Percentiles rank a stretch among this genome's conserved stretches.
phyloP scores from a whole-genome alignment of 805 yeast genomes.

The Brettanomyces sp. region DNA sequence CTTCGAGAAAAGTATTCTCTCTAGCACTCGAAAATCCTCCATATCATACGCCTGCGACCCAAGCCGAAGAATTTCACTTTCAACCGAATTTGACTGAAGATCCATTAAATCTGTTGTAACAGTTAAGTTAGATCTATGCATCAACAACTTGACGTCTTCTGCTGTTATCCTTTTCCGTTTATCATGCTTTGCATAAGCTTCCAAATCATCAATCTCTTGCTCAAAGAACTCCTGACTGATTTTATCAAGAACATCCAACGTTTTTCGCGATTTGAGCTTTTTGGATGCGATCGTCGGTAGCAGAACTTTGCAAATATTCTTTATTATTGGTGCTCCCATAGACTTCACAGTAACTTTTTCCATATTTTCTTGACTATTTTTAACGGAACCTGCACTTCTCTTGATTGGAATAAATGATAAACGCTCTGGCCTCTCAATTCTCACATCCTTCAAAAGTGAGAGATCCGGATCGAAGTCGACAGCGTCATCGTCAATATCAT shows the following conservation, averaged over 20 bases:
- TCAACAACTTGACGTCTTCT: slow-evolving; percentile 26
- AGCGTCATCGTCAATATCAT: slow-evolving; percentile 7
- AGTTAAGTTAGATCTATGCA: slow-evolving; percentile 21
- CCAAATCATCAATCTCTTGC: slow-evolving; percentile 26
- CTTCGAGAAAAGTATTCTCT: slow-evolving; percentile 6
- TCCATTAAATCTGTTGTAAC: slow-evolving; percentile 11
- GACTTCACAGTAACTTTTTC: background rate
- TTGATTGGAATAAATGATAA: slow-evolving; percentile 12
- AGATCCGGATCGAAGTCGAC: slow-evolving; percentile 12
- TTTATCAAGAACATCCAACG: slow-evolving; percentile 20
- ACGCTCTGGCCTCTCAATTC: background rate
- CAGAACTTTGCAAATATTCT: slow-evolving; percentile 9
- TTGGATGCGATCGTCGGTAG: slow-evolving; percentile 10
- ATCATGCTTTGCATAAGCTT: slow-evolving; percentile 25
- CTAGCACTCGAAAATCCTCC: slow-evolving; percentile 6
- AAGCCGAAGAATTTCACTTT: slow-evolving; percentile 4
- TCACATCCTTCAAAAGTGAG: slow-evolving; percentile 6
- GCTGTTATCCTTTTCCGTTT: slow-evolving; percentile 21
- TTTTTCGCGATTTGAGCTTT: slow-evolving; percentile 14
- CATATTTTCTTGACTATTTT: background rate
- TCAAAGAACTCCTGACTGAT: slow-evolving; percentile 27
- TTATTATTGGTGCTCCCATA: slow-evolving; percentile 6
- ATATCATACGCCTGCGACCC: slow-evolving; percentile 8
- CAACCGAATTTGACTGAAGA: slow-evolving; percentile 1
- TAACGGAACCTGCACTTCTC: background rate